Percentiles rank a stretch among this genome's conserved stretches.
Evolutionary conservation across 2,329 filamentous ascomycete genomes (phyloP).

Genomic region (Scedosporium boydii): DNA sequence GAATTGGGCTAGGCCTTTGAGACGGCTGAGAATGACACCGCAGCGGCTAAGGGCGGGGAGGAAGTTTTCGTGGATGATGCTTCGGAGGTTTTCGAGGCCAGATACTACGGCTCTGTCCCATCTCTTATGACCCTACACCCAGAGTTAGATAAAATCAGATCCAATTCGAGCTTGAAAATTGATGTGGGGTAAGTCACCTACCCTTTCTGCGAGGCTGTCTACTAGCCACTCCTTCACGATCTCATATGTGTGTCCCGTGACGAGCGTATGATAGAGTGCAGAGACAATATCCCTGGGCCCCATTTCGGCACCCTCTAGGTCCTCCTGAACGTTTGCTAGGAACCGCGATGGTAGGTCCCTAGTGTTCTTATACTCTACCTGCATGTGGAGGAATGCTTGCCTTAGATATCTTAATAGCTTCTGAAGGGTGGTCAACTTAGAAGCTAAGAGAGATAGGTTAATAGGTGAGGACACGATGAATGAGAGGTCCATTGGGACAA

Average conservation of each 20-base stretch:
- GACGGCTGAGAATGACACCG: slow-evolving; percentile 68
- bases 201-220: slow-evolving; percentile 70
- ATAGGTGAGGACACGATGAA: slow-evolving; percentile 72
- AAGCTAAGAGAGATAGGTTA: slow-evolving; percentile 74
- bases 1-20: slow-evolving; percentile 76
- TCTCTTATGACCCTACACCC: slow-evolving; percentile 68
- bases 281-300: slow-evolving; percentile 56
- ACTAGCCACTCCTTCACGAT: slow-evolving; percentile 80
- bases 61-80: slow-evolving; percentile 76
- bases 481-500: slow-evolving; percentile 74
- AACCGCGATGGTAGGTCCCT: slow-evolving; percentile 73
- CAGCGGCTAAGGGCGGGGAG: slow-evolving; percentile 80
- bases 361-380: slow-evolving; percentile 73
- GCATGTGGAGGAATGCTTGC: slow-evolving; percentile 70
- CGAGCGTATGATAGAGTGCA: slow-evolving; percentile 71
- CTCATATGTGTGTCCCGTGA: slow-evolving; percentile 70
- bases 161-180: slow-evolving; percentile 2
- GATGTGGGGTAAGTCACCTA: slow-evolving; percentile 29
- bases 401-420: slow-evolving; percentile 78
- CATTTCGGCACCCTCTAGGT: slow-evolving; percentile 51
- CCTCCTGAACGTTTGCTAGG: slow-evolving; percentile 65
- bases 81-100: slow-evolving; percentile 68
- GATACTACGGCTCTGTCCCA: slow-evolving; percentile 84
- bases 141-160: slow-evolving; percentile 9
- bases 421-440: slow-evolving; percentile 78